These are phyloP conservation scores for Rhynchosporium graminicola DNA, from an alignment of 2,329 filamentous ascomycete species.

Conservation along the genomic window DNA sequence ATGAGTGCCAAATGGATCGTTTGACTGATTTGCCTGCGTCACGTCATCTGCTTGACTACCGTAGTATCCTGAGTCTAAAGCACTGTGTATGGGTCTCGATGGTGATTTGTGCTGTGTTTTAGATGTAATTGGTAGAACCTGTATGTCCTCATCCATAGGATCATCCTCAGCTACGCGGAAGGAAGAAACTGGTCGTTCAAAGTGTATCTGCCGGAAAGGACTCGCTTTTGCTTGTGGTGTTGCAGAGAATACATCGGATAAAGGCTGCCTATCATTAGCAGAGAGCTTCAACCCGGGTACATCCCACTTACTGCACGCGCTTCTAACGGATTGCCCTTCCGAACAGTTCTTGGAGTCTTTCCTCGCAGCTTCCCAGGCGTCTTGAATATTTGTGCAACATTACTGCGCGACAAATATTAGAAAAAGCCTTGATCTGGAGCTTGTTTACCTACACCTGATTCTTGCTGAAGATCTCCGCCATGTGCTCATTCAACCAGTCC, in stretches of 20 bases:
- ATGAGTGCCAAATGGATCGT: slow-evolving; percentile 13
- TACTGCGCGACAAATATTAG: slow-evolving; percentile 54
- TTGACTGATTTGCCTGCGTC: slow-evolving; percentile 28
- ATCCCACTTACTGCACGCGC: slow-evolving; percentile 60
- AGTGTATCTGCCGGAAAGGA: slow-evolving; percentile 42
- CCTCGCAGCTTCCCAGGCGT: slow-evolving; percentile 81
- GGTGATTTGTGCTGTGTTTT: slow-evolving; percentile 25
- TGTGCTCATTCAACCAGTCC: slow-evolving; percentile 98
- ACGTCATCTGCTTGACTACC: slow-evolving; percentile 54
- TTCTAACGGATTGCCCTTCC: slow-evolving; percentile 60
- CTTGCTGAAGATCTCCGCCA: slow-evolving; percentile 88
- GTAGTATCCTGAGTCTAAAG: slow-evolving; percentile 70
- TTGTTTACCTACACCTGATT: slow-evolving; percentile 73
- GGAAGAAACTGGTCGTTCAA: slow-evolving; percentile 45
- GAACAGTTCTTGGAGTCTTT: slow-evolving; percentile 73
- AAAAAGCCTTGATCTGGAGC: slow-evolving; percentile 15
- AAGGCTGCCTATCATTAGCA: slow-evolving; percentile 48
- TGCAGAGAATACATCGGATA: slow-evolving; percentile 60
- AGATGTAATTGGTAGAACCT: slow-evolving; percentile 18
- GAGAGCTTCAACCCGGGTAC: slow-evolving; percentile 6
- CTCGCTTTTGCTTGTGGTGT: slow-evolving; percentile 53
- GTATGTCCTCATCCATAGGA: slow-evolving; percentile 24
- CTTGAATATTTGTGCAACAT: slow-evolving; percentile 94
- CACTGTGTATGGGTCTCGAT: slow-evolving; percentile 39
- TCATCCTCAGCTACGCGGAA: slow-evolving; percentile 61